Evolutionary conservation across 306 rosid species (phyloP).

Genomic region (Vigna mungo): DNA sequence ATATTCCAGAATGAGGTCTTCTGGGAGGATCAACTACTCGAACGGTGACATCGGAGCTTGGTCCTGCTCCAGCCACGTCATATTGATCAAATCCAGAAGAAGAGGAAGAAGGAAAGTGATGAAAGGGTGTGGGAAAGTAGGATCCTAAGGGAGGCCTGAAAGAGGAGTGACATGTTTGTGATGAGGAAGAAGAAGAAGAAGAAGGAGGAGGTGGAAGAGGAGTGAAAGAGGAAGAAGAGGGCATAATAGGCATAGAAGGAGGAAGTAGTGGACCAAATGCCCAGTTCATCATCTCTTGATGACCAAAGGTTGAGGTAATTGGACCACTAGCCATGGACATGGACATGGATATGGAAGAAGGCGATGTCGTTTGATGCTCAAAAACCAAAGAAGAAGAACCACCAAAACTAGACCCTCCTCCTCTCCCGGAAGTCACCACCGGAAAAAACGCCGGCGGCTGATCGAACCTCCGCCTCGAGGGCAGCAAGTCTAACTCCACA

Average conservation of each 20-base stretch:
- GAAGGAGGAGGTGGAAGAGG: background rate
- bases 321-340: slow-evolving; percentile 50
- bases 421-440: background rate
- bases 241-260: slow-evolving; percentile 40
- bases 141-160: slow-evolving; percentile 56
- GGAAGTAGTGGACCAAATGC: slow-evolving; percentile 59
- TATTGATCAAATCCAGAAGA: slow-evolving; percentile 41
- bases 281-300: slow-evolving; percentile 62
- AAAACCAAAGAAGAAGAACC: slow-evolving; percentile 46
- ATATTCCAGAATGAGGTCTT: slow-evolving; percentile 90
- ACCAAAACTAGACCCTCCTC: slow-evolving; percentile 36
- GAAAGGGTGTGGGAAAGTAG: slow-evolving; percentile 56
- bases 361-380: slow-evolving; percentile 46
- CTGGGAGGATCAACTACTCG: slow-evolving; percentile 87
- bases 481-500: slow-evolving; percentile 77
- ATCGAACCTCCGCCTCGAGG: slow-evolving; percentile 41
- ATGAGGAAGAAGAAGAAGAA: slow-evolving; percentile 49
- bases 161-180: slow-evolving; percentile 55
- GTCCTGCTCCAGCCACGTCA: slow-evolving; percentile 55
- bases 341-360: slow-evolving; percentile 26
- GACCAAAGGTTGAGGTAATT: slow-evolving; percentile 35
- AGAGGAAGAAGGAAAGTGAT: slow-evolving; percentile 50
- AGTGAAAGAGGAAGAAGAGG: slow-evolving; percentile 43
- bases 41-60: slow-evolving; percentile 61
- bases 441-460: slow-evolving; percentile 6